These are phyloP conservation scores for Jaminaea rosea DNA, from an alignment of 1,284 basidiomycete species.

Conservation along the genomic window DNA sequence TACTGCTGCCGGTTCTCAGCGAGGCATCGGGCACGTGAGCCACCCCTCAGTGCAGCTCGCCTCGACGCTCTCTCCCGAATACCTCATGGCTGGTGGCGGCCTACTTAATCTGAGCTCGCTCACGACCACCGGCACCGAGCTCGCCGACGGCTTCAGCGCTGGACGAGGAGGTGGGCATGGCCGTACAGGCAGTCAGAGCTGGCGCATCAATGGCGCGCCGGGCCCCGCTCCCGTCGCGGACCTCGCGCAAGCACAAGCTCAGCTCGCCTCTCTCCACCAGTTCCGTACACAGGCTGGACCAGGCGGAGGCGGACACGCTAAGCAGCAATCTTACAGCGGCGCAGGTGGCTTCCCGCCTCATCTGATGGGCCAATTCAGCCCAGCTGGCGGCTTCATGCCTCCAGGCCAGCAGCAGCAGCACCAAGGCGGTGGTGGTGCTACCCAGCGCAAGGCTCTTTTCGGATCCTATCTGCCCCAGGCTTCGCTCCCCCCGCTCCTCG, in stretches of 20 bases:
- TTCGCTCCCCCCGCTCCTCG: slow-evolving; percentile 86
- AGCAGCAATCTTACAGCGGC: slow-evolving; percentile 96
- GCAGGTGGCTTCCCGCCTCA: slow-evolving; percentile 64
- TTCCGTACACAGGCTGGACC: slow-evolving; percentile 58
- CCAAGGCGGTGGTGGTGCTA: slow-evolving; percentile 50
- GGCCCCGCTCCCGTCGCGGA: slow-evolving; percentile 29
- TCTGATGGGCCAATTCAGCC: slow-evolving; percentile 55
- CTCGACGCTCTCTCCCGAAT: slow-evolving; percentile 37
- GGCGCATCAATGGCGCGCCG: slow-evolving; percentile 24
- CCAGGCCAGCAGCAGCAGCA: slow-evolving; percentile 59
- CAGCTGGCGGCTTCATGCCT: slow-evolving; percentile 60
- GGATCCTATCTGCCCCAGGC: slow-evolving; percentile 98
- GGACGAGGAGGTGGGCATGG: slow-evolving; percentile 15
- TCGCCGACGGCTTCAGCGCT: slow-evolving; percentile 40
- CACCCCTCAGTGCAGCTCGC: slow-evolving; percentile 41
- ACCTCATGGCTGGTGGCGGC: slow-evolving; percentile 44
- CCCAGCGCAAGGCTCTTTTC: slow-evolving; percentile 94
- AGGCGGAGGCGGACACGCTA: slow-evolving; percentile 85
- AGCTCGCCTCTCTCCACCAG: slow-evolving; percentile 88
- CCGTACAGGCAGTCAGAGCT: slow-evolving; percentile 15
- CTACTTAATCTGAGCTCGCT: slow-evolving; percentile 31
- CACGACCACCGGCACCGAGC: slow-evolving; percentile 24
- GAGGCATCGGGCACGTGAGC: slow-evolving; percentile 20
- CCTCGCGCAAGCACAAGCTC: slow-evolving; percentile 62
- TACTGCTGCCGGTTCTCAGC: too few relatives aligned